A percentile compares a stretch with the other conserved stretches of the same genome.
Evolutionary conservation across 2,329 filamentous ascomycete genomes (phyloP).

Genomic region (Apiospora marii): DNA sequence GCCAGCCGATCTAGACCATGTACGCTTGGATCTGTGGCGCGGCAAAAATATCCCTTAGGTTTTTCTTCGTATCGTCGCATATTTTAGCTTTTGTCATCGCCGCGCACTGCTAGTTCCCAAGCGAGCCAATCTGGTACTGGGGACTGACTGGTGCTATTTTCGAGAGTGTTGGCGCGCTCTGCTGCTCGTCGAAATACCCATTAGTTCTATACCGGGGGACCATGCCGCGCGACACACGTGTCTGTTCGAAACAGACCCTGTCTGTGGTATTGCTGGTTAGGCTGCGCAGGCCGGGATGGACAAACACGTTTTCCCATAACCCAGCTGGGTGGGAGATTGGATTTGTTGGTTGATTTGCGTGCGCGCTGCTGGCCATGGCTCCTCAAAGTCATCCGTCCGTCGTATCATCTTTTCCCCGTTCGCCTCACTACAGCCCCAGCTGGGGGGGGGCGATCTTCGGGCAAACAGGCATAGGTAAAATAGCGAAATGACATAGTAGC

Average conservation of each 20-base stretch:
- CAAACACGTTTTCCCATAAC: constrained; percentile 5
- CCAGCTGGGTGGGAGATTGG: constrained; percentile 1
- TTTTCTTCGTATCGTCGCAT: constrained; percentile 18
- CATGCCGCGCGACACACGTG: constrained; percentile 5
- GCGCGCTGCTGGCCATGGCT: neutral
- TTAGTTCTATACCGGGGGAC: constrained; percentile 6
- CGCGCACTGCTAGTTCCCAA: neutral
- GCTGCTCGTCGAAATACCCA: neutral
- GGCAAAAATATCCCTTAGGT: neutral
- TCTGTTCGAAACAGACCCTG: constrained; percentile 12
- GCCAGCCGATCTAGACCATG: constrained; percentile 1
- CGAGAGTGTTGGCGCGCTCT: neutral
- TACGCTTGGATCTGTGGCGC: constrained; percentile 11
- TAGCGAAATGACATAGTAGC: constrained; percentile 11
- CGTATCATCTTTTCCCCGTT: constrained; percentile 14
- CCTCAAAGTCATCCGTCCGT: neutral
- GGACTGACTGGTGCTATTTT: neutral
- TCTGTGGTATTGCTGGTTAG: neutral
- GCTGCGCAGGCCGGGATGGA: neutral
- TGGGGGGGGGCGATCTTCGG: neutral
- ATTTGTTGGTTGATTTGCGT: neutral
- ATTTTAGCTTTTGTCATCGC: constrained; percentile 4
- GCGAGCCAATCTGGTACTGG: neutral
- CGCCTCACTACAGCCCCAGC: constrained; percentile 21
- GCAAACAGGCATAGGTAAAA: neutral